These are phyloP conservation scores for Solanum hybrid DNA, from an alignment of 305 asterid genomes.

Conservation along the genomic window DNA sequence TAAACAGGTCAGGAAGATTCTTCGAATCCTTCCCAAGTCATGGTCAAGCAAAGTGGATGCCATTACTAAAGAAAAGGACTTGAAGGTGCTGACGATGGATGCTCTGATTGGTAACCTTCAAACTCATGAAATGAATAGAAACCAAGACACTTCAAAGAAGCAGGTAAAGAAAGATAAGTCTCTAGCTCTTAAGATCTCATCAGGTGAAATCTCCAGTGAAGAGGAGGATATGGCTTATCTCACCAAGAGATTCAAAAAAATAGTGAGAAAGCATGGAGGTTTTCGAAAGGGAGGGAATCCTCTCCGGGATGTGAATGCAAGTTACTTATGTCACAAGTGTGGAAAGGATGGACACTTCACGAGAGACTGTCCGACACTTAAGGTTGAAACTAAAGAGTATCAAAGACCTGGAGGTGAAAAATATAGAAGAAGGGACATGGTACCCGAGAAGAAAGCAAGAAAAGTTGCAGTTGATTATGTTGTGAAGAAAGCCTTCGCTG, in stretches of 20 bases:
- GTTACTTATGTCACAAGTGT: no score
- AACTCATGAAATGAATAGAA: not conserved
- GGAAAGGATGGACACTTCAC: no score
- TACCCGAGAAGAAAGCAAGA: no score
- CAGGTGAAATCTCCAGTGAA: not conserved
- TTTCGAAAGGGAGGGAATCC: not conserved
- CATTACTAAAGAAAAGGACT: no score
- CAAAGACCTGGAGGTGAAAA: not conserved
- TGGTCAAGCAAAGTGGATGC: not conserved
- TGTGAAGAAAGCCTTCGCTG: no score
- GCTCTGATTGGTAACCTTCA: not conserved
- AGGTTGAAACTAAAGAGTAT: not conserved
- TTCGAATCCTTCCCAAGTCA: no score
- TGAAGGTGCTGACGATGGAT: not conserved
- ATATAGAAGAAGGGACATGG: not conserved
- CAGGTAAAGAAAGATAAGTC: not conserved
- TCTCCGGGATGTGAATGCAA: not conserved
- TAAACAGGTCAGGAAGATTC: no score
- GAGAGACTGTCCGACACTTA: not conserved
- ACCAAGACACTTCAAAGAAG: not conserved
- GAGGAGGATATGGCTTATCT: not conserved
- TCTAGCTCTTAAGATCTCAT: not conserved
- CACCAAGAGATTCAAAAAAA: not conserved
- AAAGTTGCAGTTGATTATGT: no score
- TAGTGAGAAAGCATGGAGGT: not conserved